Evolutionary conservation across 805 yeast species (phyloP).

Genomic region (Komagataella populi): DNA sequence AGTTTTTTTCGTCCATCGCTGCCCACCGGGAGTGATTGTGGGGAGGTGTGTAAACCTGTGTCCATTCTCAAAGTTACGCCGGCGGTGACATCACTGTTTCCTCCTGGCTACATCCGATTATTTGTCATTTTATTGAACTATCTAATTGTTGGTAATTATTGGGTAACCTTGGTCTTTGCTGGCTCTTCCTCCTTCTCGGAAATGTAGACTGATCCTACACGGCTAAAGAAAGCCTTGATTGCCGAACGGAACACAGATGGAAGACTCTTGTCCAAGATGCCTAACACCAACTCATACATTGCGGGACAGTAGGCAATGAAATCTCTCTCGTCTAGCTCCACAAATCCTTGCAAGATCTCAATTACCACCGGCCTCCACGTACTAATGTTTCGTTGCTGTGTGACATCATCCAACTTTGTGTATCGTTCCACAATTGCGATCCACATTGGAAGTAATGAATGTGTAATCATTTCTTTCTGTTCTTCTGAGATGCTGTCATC

Average conservation of each 20-base stretch:
- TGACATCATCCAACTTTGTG: conserved; percentile 59
- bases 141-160: neutral
- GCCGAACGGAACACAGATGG: conserved; percentile 50
- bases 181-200: conserved; percentile 4
- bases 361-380: conserved; percentile 91
- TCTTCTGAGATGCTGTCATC: conserved; percentile 38
- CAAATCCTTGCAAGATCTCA: conserved; percentile 73
- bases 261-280: conserved; percentile 45
- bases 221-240: conserved; percentile 40
- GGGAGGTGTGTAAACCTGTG: neutral
- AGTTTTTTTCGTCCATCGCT: conserved; percentile 3
- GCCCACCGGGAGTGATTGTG: conserved; percentile 1
- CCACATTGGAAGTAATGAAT: conserved; percentile 54
- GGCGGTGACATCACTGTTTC: neutral
- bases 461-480: conserved; percentile 36
- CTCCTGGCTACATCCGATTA: no score
- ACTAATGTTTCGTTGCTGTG: conserved; percentile 63
- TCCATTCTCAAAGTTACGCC: neutral
- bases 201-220: conserved; percentile 30
- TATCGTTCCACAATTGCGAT: conserved; percentile 58
- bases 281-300: conserved; percentile 46
- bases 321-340: conserved; percentile 63
- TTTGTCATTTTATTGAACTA: neutral
- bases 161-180: neutral
- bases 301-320: conserved; percentile 44